These are phyloP conservation scores for Trametes pubescens DNA, from an alignment of 1,284 basidiomycete species.

Conservation along the genomic window DNA sequence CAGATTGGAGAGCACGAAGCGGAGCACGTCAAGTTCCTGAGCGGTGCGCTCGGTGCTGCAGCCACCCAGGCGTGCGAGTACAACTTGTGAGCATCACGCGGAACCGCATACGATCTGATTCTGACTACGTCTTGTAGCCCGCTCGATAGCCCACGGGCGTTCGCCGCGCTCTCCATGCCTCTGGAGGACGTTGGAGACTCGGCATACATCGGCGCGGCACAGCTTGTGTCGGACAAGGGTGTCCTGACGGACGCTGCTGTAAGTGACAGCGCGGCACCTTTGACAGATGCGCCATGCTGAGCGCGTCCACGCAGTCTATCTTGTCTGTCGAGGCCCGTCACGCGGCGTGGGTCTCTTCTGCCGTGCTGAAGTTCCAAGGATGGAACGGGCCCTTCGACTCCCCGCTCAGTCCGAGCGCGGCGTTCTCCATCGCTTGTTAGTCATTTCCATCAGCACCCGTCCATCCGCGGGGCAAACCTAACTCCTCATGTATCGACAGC, in stretches of 20 bases:
- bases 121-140: constrained; percentile 46
- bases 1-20: constrained; percentile 68
- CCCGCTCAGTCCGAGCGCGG: constrained; percentile 57
- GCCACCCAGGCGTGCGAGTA: constrained; percentile 65
- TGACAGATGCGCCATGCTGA: background rate
- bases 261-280: background rate
- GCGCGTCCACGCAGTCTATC: constrained; percentile 42
- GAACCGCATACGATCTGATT: background rate
- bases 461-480: background rate
- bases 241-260: constrained; percentile 30
- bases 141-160: constrained; percentile 51
- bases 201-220: constrained; percentile 60
- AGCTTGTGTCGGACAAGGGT: constrained; percentile 35
- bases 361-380: constrained; percentile 52
- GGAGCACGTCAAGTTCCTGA: constrained; percentile 50
- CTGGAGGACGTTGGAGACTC: constrained; percentile 61
- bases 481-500: constrained; percentile 9
- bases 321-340: constrained; percentile 58
- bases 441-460: background rate
- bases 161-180: constrained; percentile 58
- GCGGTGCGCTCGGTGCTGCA: constrained; percentile 54
- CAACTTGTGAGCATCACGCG: constrained; percentile 53
- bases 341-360: constrained; percentile 58
- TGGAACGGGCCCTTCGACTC: constrained; percentile 66
- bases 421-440: constrained; percentile 31